Base-by-base conservation (phyloP, 371 early-diverging fungal species). In the Phascolomyces articulosus region DNA sequence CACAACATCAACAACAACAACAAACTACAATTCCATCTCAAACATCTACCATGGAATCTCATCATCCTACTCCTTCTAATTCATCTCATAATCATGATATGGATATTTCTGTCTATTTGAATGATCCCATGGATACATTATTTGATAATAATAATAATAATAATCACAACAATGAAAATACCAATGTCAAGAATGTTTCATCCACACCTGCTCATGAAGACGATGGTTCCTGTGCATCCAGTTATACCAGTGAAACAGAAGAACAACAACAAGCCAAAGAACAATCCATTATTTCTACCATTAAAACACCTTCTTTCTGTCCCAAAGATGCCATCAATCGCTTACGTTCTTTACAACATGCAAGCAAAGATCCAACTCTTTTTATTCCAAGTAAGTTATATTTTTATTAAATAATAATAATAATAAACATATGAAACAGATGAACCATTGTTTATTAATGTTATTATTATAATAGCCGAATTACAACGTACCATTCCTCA, bases 401-500 rank as follows among this genome's bases (percentile, higher is more conserved):
- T 34, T 21, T 18, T n/a, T n/a, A n/a, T n/a, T n/a, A n/a, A n/a
- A n/a, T n/a, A n/a, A n/a, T n/a, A n/a, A n/a, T n/a, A n/a, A n/a
- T n/a, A n/a, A n/a, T n/a, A n/a, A n/a, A n/a, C n/a, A n/a, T n/a
- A n/a, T n/a, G n/a, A n/a, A n/a, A n/a, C n/a, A n/a, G n/a, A n/a
- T n/a, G n/a, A n/a, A n/a, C n/a, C n/a, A 23, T 15, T 40, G 20
- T 27, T 53, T 60, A 1, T 59, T 40, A 34, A 34, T 21, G n/a
- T 21, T 60, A 40, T 31, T n/a, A n/a, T n/a, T n/a, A n/a, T n/a
- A n/a, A 23, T 61, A 77, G 78, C 81, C 58, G 78, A 80, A 60
- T 55, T 80, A 8, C 78, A 80, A 41, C 76, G 78, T 21, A 64
- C 40, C 16, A 58, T 78, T 18, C 78, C 81, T 40, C 81, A 80